These are phyloP conservation scores for Pseudonectria buxi DNA, from an alignment of 2,329 filamentous ascomycete species.

Conservation along the genomic window DNA sequence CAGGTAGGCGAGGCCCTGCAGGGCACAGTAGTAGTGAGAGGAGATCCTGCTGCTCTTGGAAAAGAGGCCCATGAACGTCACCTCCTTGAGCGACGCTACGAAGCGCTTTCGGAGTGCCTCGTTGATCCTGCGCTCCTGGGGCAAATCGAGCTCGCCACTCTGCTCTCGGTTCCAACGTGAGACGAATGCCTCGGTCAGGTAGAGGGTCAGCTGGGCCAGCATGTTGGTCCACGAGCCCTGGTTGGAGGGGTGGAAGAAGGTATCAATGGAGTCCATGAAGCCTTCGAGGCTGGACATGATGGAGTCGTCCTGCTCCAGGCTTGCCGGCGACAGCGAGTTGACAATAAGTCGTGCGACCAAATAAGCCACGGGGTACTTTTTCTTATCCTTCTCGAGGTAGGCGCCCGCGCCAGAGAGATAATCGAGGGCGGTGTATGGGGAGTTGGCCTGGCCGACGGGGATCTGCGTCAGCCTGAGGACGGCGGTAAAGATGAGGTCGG, in stretches of 20 bases:
- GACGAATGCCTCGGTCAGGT: conserved; percentile 91
- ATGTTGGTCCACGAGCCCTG: conserved; percentile 87
- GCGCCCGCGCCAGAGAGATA: conserved; percentile 74
- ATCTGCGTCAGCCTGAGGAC: conserved; percentile 87
- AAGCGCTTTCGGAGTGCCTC: conserved; percentile 80
- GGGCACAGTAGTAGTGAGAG: conserved; percentile 81
- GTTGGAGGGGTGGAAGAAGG: conserved; percentile 98
- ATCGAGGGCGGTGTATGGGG: conserved; percentile 83
- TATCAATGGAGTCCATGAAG: conserved; percentile 89
- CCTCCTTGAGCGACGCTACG: conserved; percentile 80
- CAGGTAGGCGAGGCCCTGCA: conserved; percentile 83
- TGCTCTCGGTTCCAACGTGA: conserved; percentile 96
- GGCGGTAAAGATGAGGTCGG: conserved; percentile 86
- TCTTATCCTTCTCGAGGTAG: conserved; percentile 84
- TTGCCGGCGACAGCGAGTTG: conserved; percentile 83
- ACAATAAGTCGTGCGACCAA: conserved; percentile 90
- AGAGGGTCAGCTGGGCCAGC: conserved; percentile 83
- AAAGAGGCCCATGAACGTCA: conserved; percentile 97
- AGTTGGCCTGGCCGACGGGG: conserved; percentile 90
- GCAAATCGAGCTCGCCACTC: conserved; percentile 84
- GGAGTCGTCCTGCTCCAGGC: conserved; percentile 69
- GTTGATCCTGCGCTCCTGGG: conserved; percentile 70
- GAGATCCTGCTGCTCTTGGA: conserved; percentile 90
- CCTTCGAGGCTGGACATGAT: conserved; percentile 81
- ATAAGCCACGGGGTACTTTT: conserved; percentile 87